Evolutionary conservation across 164 flowering plant species (phyloP).

Genomic region (Liquidambar formosana): DNA sequence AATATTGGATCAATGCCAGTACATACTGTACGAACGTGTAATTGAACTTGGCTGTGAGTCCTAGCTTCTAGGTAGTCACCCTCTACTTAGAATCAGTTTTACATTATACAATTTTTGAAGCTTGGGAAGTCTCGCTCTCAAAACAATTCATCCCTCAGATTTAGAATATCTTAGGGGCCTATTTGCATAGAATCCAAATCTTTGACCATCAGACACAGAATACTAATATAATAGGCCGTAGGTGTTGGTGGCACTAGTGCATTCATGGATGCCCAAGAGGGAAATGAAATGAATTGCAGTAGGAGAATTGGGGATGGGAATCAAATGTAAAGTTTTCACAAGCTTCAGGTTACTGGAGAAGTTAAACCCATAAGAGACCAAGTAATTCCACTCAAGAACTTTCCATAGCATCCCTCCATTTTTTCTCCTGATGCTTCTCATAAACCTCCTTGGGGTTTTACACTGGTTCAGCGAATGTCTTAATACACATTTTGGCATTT

Average conservation of each 20-base stretch:
- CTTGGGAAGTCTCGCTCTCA: not conserved
- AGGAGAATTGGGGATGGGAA: not conserved
- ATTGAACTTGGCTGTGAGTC: not conserved
- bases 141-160: no score
- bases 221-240: not conserved
- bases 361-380: no score
- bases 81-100: not conserved
- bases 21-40: not conserved
- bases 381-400: not conserved
- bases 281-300: not conserved
- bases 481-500: not conserved
- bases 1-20: not conserved
- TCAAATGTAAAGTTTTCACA: not conserved
- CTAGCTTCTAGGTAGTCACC: not conserved
- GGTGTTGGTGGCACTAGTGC: not conserved
- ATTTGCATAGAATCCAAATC: not conserved
- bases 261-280: not conserved
- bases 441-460: not conserved
- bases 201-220: not conserved
- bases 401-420: not conserved
- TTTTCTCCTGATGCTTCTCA: not conserved
- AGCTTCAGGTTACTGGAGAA: not conserved
- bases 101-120: not conserved
- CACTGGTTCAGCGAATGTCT: not conserved
- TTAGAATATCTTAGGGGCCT: not conserved